These are phyloP conservation scores for Chlamydomonas schloesseri DNA, from an alignment of 139 green algal species.

Conservation along the genomic window DNA sequence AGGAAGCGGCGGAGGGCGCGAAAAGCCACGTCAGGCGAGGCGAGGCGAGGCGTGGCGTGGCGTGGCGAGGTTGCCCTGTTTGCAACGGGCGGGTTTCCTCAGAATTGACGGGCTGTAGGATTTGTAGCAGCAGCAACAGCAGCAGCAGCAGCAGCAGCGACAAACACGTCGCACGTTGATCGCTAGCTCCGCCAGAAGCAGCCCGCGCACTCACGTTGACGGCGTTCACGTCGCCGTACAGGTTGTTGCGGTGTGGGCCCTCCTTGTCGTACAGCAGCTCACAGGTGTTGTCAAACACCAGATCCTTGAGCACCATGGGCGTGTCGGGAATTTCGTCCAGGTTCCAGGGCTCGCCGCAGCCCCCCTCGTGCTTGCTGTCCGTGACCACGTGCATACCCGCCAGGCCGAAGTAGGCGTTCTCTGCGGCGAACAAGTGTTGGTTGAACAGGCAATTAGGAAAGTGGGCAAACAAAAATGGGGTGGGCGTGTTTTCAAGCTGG, in stretches of 20 bases:
- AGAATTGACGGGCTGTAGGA: no score
- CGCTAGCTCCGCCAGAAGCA: no score
- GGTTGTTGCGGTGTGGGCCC: neutral
- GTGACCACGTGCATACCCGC: neutral
- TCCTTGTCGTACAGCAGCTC: neutral
- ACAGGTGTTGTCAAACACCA: neutral
- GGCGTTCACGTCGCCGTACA: neutral
- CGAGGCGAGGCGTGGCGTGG: neutral
- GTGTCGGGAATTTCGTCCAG: constrained; percentile 3
- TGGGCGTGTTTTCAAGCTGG: no score
- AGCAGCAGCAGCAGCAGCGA: no score
- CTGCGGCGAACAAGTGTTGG: no score
- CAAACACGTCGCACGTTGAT: no score
- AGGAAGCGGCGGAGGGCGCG: neutral
- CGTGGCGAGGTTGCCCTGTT: neutral
- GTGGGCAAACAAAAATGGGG: no score
- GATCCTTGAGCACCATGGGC: neutral
- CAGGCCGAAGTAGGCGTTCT: constrained; percentile 2
- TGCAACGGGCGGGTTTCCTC: no score
- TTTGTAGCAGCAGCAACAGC: neutral
- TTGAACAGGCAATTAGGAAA: no score
- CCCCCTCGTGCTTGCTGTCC: neutral
- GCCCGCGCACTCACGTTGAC: constrained; percentile 13
- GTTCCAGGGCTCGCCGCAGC: constrained; percentile 33
- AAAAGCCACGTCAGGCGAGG: neutral